phyloP scores from a whole-genome alignment of 2,329 filamentous ascomycete species.

The Fusarium kyushuense region DNA sequence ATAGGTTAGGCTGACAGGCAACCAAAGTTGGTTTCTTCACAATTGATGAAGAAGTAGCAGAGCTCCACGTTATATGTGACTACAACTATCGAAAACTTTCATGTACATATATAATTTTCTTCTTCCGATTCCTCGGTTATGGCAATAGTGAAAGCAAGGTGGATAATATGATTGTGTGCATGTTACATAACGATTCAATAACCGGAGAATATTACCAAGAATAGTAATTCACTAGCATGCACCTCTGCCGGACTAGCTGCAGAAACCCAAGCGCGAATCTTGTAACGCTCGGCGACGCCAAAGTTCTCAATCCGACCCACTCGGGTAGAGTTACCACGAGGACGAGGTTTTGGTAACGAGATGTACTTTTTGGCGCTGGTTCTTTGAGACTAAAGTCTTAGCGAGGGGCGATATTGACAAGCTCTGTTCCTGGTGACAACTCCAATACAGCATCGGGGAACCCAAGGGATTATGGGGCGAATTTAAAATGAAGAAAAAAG shows the following conservation, averaged over 20 bases:
- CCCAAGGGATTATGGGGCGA: constrained; percentile 10
- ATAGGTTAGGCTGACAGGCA: neutral
- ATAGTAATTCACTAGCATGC: constrained; percentile 1
- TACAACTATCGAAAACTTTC: neutral
- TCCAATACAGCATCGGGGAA: neutral
- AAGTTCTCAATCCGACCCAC: neutral
- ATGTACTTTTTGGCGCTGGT: constrained; percentile 14
- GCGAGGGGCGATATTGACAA: constrained; percentile 5
- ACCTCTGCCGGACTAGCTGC: constrained; percentile 36
- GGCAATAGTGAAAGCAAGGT: neutral
- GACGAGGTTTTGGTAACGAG: constrained; percentile 3
- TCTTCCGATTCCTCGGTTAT: neutral
- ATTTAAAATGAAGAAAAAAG: neutral
- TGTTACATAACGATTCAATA: constrained; percentile 20
- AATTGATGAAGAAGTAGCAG: too few species aligned
- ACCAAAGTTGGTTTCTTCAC: neutral
- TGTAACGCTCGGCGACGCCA: neutral
- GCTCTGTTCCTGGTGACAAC: neutral
- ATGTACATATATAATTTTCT: neutral
- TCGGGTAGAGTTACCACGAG: constrained; percentile 41
- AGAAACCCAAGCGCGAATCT: constrained; percentile 1
- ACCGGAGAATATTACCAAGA: constrained; percentile 22
- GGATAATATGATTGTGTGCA: neutral
- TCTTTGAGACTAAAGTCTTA: constrained; percentile 14
- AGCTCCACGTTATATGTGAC: neutral